These are phyloP conservation scores for Coccomyxa subellipsoidea DNA, from an alignment of 163 green algal species.

Conservation along the genomic window DNA sequence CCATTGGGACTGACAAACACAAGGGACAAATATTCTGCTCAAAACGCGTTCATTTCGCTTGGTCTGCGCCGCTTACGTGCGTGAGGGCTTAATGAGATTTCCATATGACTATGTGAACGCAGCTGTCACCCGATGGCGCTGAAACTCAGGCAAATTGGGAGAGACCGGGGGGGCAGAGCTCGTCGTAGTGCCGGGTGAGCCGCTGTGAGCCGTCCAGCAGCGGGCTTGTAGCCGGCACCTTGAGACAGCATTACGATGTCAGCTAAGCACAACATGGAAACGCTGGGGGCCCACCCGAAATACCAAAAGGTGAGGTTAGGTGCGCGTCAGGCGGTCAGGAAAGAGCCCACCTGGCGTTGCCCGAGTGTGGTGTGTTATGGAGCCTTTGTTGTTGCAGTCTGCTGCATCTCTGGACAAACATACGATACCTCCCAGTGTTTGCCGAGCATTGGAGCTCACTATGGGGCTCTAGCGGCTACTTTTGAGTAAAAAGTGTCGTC, in stretches of 20 bases:
- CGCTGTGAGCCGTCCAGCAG: neutral
- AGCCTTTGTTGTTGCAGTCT: neutral
- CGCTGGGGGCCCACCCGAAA: conserved; percentile 1
- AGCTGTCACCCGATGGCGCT: neutral
- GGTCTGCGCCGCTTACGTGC: neutral
- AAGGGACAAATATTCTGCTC: neutral
- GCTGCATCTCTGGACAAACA: neutral
- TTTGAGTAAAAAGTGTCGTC: neutral
- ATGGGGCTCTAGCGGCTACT: neutral
- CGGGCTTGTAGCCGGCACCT: neutral
- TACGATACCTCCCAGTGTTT: neutral
- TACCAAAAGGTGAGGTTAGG: conserved; percentile 10
- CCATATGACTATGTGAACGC: neutral
- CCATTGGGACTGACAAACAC: too few relatives aligned
- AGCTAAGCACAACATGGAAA: neutral
- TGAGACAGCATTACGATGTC: neutral
- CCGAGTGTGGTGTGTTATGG: neutral
- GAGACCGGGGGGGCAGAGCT: neutral
- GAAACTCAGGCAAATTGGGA: neutral
- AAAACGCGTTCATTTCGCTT: neutral
- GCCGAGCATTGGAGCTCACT: neutral
- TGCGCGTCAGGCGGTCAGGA: neutral
- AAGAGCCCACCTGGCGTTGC: neutral
- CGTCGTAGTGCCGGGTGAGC: neutral
- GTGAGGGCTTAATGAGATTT: neutral